Base-by-base conservation (phyloP, 1,139 yeast species). In the Blastobotrys illinoisensis region DNA sequence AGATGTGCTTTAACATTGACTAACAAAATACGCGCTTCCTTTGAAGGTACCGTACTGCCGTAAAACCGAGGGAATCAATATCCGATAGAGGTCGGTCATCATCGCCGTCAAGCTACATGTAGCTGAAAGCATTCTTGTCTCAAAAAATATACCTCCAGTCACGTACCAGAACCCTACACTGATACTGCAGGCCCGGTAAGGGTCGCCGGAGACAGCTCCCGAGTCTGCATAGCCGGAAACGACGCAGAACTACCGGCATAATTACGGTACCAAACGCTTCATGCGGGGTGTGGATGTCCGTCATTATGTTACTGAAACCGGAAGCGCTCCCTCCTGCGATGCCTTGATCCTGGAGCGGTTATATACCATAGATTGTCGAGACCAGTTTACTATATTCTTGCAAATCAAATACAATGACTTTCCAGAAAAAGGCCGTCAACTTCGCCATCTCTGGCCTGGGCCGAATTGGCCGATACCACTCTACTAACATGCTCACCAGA, bases 381-480 rank as follows among this genome's bases (percentile, higher is more conserved):
- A 32, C 16, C 32, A 9, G 2, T 26, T 32, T 3, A 7, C 40
- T 3, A 32, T n/a, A n/a, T n/a, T n/a, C n/a, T n/a, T n/a, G n/a
- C n/a, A n/a, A n/a, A n/a, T n/a, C n/a, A n/a, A n/a, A 13, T 3
- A 32, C 14, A 13, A 13, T 32, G 40, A 32, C 16, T 16, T n/a
- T 13, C 26, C 3, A 51, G 21, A 54, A 40, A 32, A 44, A 40
- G 21, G 55, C n/a, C n/a, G n/a, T 60, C 4, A 59, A 57, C n/a
- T 44, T 54, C 43, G 63, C 61, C 46, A 54, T 59, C 51, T 56
- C 58, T 32, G 65, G 65, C 18, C 54, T 61, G 43, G 65, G 65
- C 32, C 55, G 65, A 44, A 62, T 62, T 49, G 65, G 65, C 24
- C 51, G 56, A 46, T 58, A 61, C 46, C 65, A 62, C 46, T 55